Evolutionary conservation across 805 yeast genomes (phyloP).

Genomic region (Cyberlindnera mississippiensis): DNA sequence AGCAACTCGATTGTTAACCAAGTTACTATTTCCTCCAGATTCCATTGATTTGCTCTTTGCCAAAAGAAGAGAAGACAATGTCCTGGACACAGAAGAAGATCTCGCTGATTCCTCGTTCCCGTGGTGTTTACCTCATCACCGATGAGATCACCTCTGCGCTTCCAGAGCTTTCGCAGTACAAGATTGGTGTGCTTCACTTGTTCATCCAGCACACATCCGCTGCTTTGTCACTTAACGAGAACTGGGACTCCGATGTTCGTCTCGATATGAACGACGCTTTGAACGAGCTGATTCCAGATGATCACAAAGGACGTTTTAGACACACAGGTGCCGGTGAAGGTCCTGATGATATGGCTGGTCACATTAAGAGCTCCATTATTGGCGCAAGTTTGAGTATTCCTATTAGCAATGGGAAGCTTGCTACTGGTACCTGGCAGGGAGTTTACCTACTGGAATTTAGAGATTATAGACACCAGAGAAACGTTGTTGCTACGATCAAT

Average conservation of each 20-base stretch:
- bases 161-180: constrained; percentile 56
- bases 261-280: constrained; percentile 61
- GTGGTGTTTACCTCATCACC: constrained; percentile 70
- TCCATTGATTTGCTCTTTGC: too few relatives aligned
- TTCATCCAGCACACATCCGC: constrained; percentile 81
- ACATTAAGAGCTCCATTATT: constrained; percentile 57
- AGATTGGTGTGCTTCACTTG: constrained; percentile 60
- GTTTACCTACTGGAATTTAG: constrained; percentile 75
- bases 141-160: constrained; percentile 54
- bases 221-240: constrained; percentile 71
- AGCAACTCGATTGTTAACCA: too few relatives aligned
- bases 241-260: constrained; percentile 73
- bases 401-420: constrained; percentile 60
- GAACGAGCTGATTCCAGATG: constrained; percentile 67
- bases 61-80: constrained; percentile 7
- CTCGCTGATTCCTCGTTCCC: constrained; percentile 49
- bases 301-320: constrained; percentile 27
- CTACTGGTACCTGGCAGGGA: constrained; percentile 86
- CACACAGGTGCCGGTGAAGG: constrained; percentile 58
- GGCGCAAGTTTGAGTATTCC: constrained; percentile 70
- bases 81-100: constrained; percentile 59
- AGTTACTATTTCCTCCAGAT: too few relatives aligned
- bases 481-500: constrained; percentile 68
- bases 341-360: constrained; percentile 83
- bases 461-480: constrained; percentile 56